Base-by-base conservation (phyloP, 352 stramenopile genomes). In the Globisporangium middletonii region DNA sequence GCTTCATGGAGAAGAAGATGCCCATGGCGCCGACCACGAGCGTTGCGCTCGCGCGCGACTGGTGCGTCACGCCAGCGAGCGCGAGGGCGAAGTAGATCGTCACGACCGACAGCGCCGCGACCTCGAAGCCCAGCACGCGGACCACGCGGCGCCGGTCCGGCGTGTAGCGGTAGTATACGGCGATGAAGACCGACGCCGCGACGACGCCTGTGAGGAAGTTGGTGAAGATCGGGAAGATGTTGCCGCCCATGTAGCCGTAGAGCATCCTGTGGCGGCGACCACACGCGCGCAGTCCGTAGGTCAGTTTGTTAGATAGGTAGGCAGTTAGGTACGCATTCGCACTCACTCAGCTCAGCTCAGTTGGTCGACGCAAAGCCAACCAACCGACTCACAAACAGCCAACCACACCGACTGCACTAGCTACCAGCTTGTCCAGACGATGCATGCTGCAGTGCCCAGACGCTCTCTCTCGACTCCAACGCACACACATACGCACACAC, bases 121-220 rank as follows among this genome's bases (percentile, higher is more conserved):
- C 16, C 7, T 62, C 55, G 26, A 65, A 63, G 0, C 35, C 55
- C 18, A 78, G 59, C 6, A 71, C 63, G 0, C 59, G 64, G 11
- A 65, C 42, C 28, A 79, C 67, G 42, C 57, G 62, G 5, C 50
- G n/a, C 9, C 60, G 65, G n/a, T 75, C 68, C 15, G 65, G 50
- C 15, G 69, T 71, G 62, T 72, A 79, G 23, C 62, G 69, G n/a
- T 79, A 83, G 62, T 83, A 87, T 13, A 83, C 68, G 1, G 60
- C 33, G n/a, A 86, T 55, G 63, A 83, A 88, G 27, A 77, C 55
- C 19, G 68, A 33, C 4, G 63, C 66, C 12, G 60, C 64, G n/a
- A 78, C 59, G 42, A 73, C 69, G 11, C 69, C 73, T 26, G 72
- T 67, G 16, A 54, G 48, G 41, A 76, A 77, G 33, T 64, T 75